Base-by-base conservation (phyloP, 2,329 filamentous ascomycete species). In the Aspergillus sp. region DNA sequence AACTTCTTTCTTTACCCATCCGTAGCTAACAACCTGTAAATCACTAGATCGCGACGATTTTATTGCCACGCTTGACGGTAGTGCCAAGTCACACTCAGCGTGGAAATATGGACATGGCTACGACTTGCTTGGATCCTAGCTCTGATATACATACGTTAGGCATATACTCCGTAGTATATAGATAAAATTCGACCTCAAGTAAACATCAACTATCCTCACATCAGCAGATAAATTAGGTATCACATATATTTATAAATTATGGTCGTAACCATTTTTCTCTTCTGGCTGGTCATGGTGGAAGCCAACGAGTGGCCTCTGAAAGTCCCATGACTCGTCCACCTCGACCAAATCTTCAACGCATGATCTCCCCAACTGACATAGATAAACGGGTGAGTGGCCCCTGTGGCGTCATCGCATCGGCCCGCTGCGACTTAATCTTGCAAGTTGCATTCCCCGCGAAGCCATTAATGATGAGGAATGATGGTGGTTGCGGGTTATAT, bases 31-130 rank as follows among this genome's bases (percentile, higher is more conserved):
- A n/a, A 15, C 2, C 6, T 37, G 12, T 6, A 9, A 11, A n/a
- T 37, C 5, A 35, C 17, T 37, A 69, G 67, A 68, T 49, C 58
- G 61, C 27, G 57, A 62, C 14, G 64, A 63, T 3, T 68, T 68
- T n/a, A 47, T 66, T 2, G 44, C 59, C 6, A 54, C 55, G 5
- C 47, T 65, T 7, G 48, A 51, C 12, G 35, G 35, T 6, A 14
- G 21, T 51, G 6, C 21, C 8, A 21, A 51, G 6, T 12, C 48
- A 14, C 14, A 37, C 35, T 37, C 35, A 17, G 15, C 19, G 7
- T 41, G 48, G 48, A 51, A 41, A 31, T 51, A 56, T 49, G 37
- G 39, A 7, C 19, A 46, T 12, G n/a, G 39, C 21, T 43, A 21
- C 15, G 40, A 55, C 14, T 11, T 41, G 12, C 37, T 41, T 37